These are phyloP conservation scores for Haematococcus sp. DNA, from an alignment of 139 green algal species.

Conservation along the genomic window DNA sequence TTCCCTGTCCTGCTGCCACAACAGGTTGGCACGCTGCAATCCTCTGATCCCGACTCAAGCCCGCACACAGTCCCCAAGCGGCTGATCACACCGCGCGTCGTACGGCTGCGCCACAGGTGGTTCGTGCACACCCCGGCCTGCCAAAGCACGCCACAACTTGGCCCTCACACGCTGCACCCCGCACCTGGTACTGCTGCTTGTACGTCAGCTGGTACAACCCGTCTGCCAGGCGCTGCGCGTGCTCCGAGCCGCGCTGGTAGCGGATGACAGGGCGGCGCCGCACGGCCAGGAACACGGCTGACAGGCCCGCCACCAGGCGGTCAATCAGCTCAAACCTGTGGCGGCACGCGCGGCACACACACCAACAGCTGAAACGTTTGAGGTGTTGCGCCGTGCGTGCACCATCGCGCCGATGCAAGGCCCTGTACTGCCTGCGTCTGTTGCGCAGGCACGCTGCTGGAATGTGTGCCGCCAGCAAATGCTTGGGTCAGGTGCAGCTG, in stretches of 20 bases:
- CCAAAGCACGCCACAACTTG: background rate
- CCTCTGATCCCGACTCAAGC: too few relatives aligned
- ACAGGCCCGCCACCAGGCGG: conserved; percentile 72
- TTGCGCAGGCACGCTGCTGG: background rate
- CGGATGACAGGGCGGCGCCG: conserved; percentile 75
- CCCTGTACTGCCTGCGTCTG: background rate
- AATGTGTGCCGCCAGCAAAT: background rate
- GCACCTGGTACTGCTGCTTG: conserved; percentile 36
- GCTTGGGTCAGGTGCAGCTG: background rate
- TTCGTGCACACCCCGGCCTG: too few relatives aligned
- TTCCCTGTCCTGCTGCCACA: too few relatives aligned
- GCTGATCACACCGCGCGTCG: too few relatives aligned
- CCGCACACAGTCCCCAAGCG: too few relatives aligned
- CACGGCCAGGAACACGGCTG: conserved; percentile 75
- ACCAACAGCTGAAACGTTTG: background rate
- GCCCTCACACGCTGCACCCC: conserved; percentile 11
- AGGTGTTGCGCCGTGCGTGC: background rate
- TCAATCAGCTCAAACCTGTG: conserved; percentile 55
- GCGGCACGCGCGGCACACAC: background rate
- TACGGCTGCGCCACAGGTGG: too few relatives aligned
- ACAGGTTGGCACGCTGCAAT: too few relatives aligned
- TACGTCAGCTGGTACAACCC: conserved; percentile 71
- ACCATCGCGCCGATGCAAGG: background rate
- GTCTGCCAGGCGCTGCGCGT: conserved; percentile 65
- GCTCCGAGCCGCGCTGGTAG: conserved; percentile 76